Evolutionary conservation across 1,284 basidiomycete genomes (phyloP), one percentile per base, ranked within the genome.

Genomic region (Naganishia albida): DNA sequence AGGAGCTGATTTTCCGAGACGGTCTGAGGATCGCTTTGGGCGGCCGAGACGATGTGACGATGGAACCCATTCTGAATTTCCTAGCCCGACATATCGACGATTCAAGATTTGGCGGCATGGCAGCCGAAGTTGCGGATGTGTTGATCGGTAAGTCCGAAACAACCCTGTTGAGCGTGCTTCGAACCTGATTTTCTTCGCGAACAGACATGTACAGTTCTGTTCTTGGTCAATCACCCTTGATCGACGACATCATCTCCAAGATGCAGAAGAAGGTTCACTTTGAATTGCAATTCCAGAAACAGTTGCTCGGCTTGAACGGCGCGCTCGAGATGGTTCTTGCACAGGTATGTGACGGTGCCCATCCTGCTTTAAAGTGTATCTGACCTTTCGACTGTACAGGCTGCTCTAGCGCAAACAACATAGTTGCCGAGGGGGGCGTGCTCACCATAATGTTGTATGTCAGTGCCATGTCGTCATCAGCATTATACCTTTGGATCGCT

Each of bases 251-350:
- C 39, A 89, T 99, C 71, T 82, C 89, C 23, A 87, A 89, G 55
- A 82, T 99, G 55, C 87, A 87, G 67, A 88, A 87, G 73, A 93
- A 94, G 73, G 85, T 98, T 2, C 80, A 85, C 38, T 86, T 88
- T 48, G 96, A 99, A 77, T 80, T 98, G 55, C 85, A 85, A n/a
- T 92, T 99, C 78, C 93, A 98, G 79, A 85, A 86, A 67, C 91
- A 97, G 73, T 80, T 99, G 57, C 82, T 88, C 72, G 89, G 89
- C 79, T 83, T 91, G 50, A 87, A 87, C 73, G 95, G 93, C 60
- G 91, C 92, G 64, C 80, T 99, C 68, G 91, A 95, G 72, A 98
- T 99, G 94, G 83, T 98, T 53, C 81, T 96, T 63, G 84, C 89
- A 15, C 78, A 80, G 70, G 75, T 64, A 60, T 38, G 57, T 16